Percentiles rank a stretch among this genome's conserved stretches.
phyloP scores from a whole-genome alignment of 2,329 filamentous ascomycete species.

The Acrodontium crateriforme region DNA sequence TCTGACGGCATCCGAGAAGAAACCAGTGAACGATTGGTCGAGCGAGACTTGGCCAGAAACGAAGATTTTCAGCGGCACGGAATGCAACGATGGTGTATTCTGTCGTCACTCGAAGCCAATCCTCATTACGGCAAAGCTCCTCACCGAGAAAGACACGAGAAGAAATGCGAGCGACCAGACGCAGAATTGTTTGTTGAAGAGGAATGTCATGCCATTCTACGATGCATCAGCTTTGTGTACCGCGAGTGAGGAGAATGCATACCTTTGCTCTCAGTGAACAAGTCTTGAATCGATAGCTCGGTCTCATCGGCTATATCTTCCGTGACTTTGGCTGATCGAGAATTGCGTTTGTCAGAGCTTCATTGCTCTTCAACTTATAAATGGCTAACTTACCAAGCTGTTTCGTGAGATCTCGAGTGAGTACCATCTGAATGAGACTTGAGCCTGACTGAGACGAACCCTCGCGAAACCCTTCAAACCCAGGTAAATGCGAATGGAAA shows the following conservation, averaged over 20 bases:
- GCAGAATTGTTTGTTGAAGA: slow-evolving; percentile 15
- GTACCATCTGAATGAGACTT: no score
- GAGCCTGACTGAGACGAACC: no score
- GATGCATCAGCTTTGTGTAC: no score
- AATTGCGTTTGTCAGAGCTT: no score
- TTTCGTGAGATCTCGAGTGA: no score
- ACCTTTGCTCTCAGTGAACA: slow-evolving; percentile 11
- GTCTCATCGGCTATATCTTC: slow-evolving; percentile 14
- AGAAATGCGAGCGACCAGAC: slow-evolving; percentile 26
- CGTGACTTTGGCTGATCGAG: no score
- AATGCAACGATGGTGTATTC: slow-evolving; percentile 24
- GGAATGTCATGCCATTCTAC: slow-evolving; percentile 7
- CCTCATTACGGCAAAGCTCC: slow-evolving; percentile 22
- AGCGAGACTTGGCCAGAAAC: slow-evolving; percentile 22
- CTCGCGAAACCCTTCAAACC: no score
- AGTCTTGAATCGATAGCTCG: slow-evolving; percentile 7
- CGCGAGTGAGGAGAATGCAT: no score
- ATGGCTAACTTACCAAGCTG: no score
- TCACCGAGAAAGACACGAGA: slow-evolving; percentile 28
- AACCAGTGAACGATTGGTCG: slow-evolving; percentile 23
- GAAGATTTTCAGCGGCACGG: slow-evolving; percentile 20
- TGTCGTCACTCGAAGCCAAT: slow-evolving; percentile 24
- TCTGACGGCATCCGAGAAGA: slow-evolving; percentile 20
- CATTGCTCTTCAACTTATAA: no score
- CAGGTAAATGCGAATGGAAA: no score